Evolutionary conservation across 768 basidiomycete species (phyloP), one percentile per base, ranked within the genome.

Genomic region (Tylopilus subfusipes): DNA sequence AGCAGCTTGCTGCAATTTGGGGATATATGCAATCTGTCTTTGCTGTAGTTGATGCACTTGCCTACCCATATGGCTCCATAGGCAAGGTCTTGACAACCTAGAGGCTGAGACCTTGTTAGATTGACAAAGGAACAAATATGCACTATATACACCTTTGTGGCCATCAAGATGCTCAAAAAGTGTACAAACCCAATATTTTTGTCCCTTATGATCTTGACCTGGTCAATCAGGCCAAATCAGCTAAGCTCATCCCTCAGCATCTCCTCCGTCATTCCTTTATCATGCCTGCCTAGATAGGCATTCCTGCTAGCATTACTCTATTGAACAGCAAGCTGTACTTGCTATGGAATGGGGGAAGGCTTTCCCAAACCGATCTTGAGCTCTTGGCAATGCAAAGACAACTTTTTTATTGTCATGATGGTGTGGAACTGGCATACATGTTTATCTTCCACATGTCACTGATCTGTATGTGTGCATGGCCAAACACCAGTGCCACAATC

Each of bases 181-280:
- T 99, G 97, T 19, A 99, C 94, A 69, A 99, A 99, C 2, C 95
- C 97, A 54, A 98, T 98, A 66, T 97, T 97, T 81, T 98, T 98
- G 77, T 99, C 97, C 57, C 96, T 76, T 48, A 98, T 96, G 67
- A 99, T 98, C 82, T 99, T 99, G 69, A 99, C 95, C 70, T 98
- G 96, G 73, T 99, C 97, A 64, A 99, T 98, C 27, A 96, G 78
- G 19, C 97, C 97, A 66, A 96, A 99, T 40, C 89, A 81, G 63
- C 87, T 86, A 21, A 98, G 76, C 67, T 98, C 94, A 57, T 98
- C 94, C 31, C 96, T 76, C 29, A 99, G 76, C 73, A 85, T 84
- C 72, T 95, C 90, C 76, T 98, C 97, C 1, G 92, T 96, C 76
- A 86, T 84, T 48, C 75, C 78, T 72, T 95, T 92, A 39, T 96